Conservation (phyloP, 306 rosid species). For the Malus orientalis region DNA sequence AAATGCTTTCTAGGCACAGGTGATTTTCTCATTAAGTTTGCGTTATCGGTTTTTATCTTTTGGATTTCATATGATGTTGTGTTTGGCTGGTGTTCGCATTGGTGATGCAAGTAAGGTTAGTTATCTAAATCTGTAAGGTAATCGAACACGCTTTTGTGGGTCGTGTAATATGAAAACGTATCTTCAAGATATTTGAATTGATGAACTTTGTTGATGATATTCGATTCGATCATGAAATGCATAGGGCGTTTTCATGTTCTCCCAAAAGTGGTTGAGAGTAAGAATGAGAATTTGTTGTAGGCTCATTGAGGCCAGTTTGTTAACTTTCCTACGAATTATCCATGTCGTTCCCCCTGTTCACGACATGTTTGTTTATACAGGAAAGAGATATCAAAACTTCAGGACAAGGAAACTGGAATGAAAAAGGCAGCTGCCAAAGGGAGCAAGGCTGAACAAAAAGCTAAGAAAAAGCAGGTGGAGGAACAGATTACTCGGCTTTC, state of each 20-base stretch:
- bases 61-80: background rate
- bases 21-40: slow-evolving; percentile 1
- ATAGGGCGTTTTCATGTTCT: background rate
- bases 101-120: background rate
- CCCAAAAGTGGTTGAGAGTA: background rate
- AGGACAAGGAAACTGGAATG: slow-evolving; percentile 72
- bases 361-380: slow-evolving; percentile 31
- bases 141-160: background rate
- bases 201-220: background rate
- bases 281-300: background rate
- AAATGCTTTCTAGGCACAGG: slow-evolving; percentile 65
- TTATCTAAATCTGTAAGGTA: background rate
- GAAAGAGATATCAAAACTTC: slow-evolving; percentile 71
- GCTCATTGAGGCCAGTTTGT: background rate
- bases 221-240: background rate
- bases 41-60: background rate
- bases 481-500: slow-evolving; percentile 76
- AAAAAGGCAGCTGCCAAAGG: slow-evolving; percentile 85
- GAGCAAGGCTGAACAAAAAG: slow-evolving; percentile 92
- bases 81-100: background rate
- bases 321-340: background rate
- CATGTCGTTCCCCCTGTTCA: slow-evolving; percentile 2
- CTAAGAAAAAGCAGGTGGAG: slow-evolving; percentile 93
- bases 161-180: background rate
- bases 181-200: background rate